Base-by-base conservation (phyloP, 768 basidiomycete species). In the Russula brevipes region DNA sequence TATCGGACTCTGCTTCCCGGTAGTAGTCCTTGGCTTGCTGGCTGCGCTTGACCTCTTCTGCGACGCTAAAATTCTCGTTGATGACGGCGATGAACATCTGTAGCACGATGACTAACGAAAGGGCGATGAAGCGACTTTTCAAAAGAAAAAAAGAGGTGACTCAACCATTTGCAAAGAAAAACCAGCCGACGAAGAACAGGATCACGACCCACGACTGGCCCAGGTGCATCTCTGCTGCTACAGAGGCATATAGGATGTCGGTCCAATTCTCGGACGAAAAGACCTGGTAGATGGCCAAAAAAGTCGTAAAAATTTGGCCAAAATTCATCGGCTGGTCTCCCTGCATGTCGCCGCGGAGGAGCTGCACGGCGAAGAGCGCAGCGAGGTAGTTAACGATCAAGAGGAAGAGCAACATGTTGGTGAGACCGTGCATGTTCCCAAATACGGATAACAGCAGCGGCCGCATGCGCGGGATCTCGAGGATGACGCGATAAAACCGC, bases 41-140 rank as follows among this genome's bases (percentile, higher is more conserved):
- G 16, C 82, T 81, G 57, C 87, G 85, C 77, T 98, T 98, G 33
- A 85, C 82, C 71, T 95, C 92, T 70, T 98, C 96, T 0, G 93
- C 93, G 5, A 97, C 85, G 30, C 87, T 81, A 69, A 98, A 98
- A 74, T 95, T 96, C 78, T 95, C 94, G 70, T 94, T 91, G 79
- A 97, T 94, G 50, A 96, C 94, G 39, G 96, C 96, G 70, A 98
- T 91, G 77, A 98, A 97, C 87, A 98, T 89, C 71, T 96, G 94
- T 54, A 96, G 73, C 9, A 96, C 80, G 69, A 96, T 91, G 78
- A 93, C 94, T 95, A 55, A 14, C 58, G 42, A 33, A 19, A 8
- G 10, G 16, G 24, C 49, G 17, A 14, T 5, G 2, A 44, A 66
- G 53, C 33, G 63, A 33, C 38, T 45, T 50, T 19, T 1, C 47